phyloP scores from a whole-genome alignment of 2,329 filamentous ascomycete genomes.

The Alternaria sp. region DNA sequence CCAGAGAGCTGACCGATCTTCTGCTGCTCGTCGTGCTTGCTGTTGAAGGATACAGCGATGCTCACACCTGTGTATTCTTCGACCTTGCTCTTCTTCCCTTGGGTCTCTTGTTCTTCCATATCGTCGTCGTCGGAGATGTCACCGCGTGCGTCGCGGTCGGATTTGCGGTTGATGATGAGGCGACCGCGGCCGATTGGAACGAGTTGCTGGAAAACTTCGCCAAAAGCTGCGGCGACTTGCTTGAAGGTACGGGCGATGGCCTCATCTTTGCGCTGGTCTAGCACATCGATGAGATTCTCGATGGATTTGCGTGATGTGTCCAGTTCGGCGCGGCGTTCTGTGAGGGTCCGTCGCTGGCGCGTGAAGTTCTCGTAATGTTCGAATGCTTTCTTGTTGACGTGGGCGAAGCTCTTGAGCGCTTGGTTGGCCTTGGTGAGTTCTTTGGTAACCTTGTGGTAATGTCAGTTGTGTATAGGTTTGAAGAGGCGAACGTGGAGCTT shows the following conservation, averaged over 20 bases:
- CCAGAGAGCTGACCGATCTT: slow-evolving; percentile 96
- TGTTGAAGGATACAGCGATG: slow-evolving; percentile 98
- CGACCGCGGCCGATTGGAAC: slow-evolving; percentile 92
- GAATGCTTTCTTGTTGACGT: slow-evolving; percentile 99
- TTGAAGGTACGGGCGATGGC: slow-evolving; percentile 98
- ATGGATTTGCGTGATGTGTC: slow-evolving; percentile 87
- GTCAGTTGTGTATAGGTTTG: slow-evolving; percentile 11
- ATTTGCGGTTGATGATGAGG: slow-evolving; percentile 89
- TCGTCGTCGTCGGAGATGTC: slow-evolving; percentile 60
- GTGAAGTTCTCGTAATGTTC: slow-evolving; percentile 99
- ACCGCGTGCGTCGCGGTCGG: slow-evolving; percentile 72
- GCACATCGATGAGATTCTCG: slow-evolving; percentile 86
- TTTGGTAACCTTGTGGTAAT: slow-evolving; percentile 47
- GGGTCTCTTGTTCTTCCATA: slow-evolving; percentile 50
- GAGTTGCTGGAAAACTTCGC: slow-evolving; percentile 90
- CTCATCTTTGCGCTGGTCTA: slow-evolving; percentile 96
- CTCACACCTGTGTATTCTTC: slow-evolving; percentile 97
- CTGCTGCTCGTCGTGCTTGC: slow-evolving; percentile 97
- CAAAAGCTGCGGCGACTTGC: slow-evolving; percentile 93
- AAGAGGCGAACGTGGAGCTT: slow-evolving; percentile 11
- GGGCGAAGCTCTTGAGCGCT: slow-evolving; percentile 91
- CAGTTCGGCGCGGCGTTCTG: slow-evolving; percentile 83
- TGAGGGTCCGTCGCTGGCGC: slow-evolving; percentile 84
- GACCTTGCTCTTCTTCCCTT: slow-evolving; percentile 56
- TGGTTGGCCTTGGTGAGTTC: slow-evolving; percentile 89